These are phyloP conservation scores for Hypoxylon intermedium DNA, from an alignment of 495 filamentous ascomycete genomes.

Conservation along the genomic window DNA sequence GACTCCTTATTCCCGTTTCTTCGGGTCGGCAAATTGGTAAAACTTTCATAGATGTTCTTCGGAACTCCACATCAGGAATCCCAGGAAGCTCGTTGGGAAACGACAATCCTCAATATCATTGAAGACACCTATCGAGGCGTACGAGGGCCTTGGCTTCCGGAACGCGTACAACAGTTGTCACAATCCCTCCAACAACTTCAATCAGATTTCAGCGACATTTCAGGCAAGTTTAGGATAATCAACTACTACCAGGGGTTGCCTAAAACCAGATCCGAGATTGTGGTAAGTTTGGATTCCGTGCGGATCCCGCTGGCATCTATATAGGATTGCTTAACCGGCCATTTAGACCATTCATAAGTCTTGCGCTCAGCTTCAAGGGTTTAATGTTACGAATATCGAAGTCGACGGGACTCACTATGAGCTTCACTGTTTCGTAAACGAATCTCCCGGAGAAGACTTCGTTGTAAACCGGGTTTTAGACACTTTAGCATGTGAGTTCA, in stretches of 20 bases:
- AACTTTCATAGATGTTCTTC: constrained; percentile 5
- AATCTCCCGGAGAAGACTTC: constrained; percentile 9
- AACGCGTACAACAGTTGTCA: constrained; percentile 10
- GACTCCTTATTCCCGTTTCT: not conserved
- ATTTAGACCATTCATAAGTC: constrained; percentile 17
- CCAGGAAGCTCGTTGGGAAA: constrained; percentile 3
- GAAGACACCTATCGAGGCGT: constrained; percentile 17
- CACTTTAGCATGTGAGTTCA: constrained; percentile 1
- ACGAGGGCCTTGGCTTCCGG: constrained; percentile 13
- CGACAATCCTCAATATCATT: constrained; percentile 4
- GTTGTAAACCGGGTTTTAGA: not conserved
- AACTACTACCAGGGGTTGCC: constrained; percentile 18
- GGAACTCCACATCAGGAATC: constrained; percentile 17
- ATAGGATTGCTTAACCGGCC: not conserved
- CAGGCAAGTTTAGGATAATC: constrained; percentile 9
- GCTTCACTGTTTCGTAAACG: constrained; percentile 3
- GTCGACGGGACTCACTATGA: constrained; percentile 7
- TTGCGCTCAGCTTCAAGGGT: constrained; percentile 10
- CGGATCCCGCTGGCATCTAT: not conserved
- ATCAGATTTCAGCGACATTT: constrained; percentile 1
- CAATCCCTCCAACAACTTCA: not conserved
- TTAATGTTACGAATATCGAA: constrained; percentile 14
- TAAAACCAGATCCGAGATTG: constrained; percentile 4
- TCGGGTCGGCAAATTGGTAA: not conserved
- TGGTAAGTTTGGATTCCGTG: constrained; percentile 6